Percentiles rank a stretch among this genome's conserved stretches.
phyloP scores from a whole-genome alignment of 2,329 filamentous ascomycete species.

The Dothideomycetes sp. region DNA sequence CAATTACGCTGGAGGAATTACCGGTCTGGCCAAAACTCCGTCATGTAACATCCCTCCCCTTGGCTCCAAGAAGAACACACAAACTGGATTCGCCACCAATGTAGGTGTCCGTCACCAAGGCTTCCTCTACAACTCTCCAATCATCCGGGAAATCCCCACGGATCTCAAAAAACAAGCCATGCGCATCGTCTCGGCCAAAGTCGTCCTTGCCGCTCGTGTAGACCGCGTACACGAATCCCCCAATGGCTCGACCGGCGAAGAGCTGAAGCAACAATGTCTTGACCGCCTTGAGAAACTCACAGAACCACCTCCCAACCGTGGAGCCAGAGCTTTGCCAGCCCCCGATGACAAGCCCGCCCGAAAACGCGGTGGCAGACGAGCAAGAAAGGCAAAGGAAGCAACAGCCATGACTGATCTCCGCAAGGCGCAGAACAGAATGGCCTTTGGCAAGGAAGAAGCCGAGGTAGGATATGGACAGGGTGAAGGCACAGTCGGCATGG shows the following conservation, averaged over 20 bases:
- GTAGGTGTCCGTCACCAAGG: slow-evolving; percentile 84
- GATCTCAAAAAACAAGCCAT: slow-evolving; percentile 90
- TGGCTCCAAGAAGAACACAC: slow-evolving; percentile 77
- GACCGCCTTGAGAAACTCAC: slow-evolving; percentile 86
- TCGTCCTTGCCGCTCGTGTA: slow-evolving; percentile 84
- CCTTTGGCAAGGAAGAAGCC: slow-evolving; percentile 88
- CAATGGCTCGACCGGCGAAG: slow-evolving; percentile 73
- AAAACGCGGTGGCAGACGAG: slow-evolving; percentile 82
- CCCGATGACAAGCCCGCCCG: slow-evolving; percentile 91
- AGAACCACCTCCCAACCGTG: slow-evolving; percentile 82
- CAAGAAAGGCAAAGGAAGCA: slow-evolving; percentile 90
- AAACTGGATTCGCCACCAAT: slow-evolving; percentile 81
- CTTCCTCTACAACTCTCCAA: slow-evolving; percentile 82
- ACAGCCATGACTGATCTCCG: slow-evolving; percentile 93
- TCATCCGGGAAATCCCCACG: slow-evolving; percentile 72
- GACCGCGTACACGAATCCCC: slow-evolving; percentile 74
- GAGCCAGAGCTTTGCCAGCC: slow-evolving; percentile 72
- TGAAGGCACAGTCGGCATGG: slow-evolving; percentile 75
- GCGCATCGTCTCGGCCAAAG: slow-evolving; percentile 86
- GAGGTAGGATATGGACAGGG: slow-evolving; percentile 85
- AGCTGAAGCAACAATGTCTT: slow-evolving; percentile 70
- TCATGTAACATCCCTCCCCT: slow-evolving; percentile 86
- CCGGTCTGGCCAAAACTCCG: slow-evolving; percentile 80
- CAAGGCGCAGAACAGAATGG: slow-evolving; percentile 93
- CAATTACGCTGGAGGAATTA: slow-evolving; percentile 82